Percentiles rank a stretch among this genome's conserved stretches.
Evolutionary conservation across 1,284 basidiomycete species (phyloP).

Genomic region (Trichosporon coremiiforme): DNA sequence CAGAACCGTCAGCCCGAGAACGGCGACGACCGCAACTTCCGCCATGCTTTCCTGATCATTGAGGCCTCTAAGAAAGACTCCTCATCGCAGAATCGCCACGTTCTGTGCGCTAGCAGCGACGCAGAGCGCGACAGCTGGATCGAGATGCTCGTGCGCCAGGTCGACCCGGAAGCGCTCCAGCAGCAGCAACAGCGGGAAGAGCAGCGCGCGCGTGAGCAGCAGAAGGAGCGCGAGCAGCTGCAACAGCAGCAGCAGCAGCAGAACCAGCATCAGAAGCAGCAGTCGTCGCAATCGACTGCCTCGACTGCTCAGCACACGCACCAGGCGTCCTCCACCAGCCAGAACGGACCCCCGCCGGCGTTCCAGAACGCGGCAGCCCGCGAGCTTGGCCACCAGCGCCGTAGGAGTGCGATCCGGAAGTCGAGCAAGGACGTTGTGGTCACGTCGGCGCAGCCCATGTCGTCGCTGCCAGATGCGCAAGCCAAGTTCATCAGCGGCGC

Average conservation of each 20-base stretch:
- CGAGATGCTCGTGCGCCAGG: constrained; percentile 79
- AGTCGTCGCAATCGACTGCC: background rate
- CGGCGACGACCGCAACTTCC: constrained; percentile 85
- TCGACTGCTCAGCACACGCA: background rate
- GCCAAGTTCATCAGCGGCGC: constrained; percentile 63
- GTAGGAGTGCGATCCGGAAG: constrained; percentile 49
- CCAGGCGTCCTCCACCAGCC: background rate
- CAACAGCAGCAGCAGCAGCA: background rate
- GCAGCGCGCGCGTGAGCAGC: constrained; percentile 10
- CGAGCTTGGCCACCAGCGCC: constrained; percentile 31
- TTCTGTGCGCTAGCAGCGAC: constrained; percentile 94
- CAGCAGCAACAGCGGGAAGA: constrained; percentile 49
- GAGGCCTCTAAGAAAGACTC: constrained; percentile 66
- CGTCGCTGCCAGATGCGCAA: constrained; percentile 65
- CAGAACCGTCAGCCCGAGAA: constrained; percentile 62
- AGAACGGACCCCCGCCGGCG: constrained; percentile 21
- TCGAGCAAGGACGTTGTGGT: constrained; percentile 66
- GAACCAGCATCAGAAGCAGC: background rate
- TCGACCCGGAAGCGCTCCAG: constrained; percentile 53
- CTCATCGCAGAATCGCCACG: constrained; percentile 75
- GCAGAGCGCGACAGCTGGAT: constrained; percentile 92
- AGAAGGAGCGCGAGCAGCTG: background rate
- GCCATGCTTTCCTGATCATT: constrained; percentile 95
- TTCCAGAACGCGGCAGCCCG: background rate
- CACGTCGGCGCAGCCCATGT: constrained; percentile 63